Base-by-base conservation (phyloP, 495 filamentous ascomycete genomes). In the Aspergillus conjunctus region DNA sequence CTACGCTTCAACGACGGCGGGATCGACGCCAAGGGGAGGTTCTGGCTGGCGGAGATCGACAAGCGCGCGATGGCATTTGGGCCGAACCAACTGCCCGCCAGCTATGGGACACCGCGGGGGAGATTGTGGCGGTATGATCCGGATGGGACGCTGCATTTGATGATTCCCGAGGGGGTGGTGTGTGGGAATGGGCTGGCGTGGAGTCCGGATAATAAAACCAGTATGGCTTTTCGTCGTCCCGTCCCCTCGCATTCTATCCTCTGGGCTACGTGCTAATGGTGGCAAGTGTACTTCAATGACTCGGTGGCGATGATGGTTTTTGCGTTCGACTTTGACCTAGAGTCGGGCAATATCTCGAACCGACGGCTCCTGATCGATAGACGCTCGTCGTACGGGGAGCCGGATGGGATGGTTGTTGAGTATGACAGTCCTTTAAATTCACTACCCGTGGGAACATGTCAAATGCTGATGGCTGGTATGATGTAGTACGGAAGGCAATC, bases 81-180 rank as follows among this genome's bases (percentile, higher is more conserved):
- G 6, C 41, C 48, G 11, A 58, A 62, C 22, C 41, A 45, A 15
- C 30, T 67, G 3, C 63, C 68, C 10, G 46, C 21, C 0, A 41
- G 41, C 7, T 70, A 70, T 61, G 65, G 65, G 6, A 50, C 31
- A 7, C 66, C 66, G 4, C 64, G 57, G 39, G 66, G 68, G 0
- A 54, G 63, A 33, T 51, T 75, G 7, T 73, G 72, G 72, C 59
- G 72, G 46, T 75, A 70, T 68, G 69, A 73, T 51, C 72, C 71
- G 2, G 70, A 69, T 58, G 68, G 66, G 0, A 64, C 59, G 43
- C 50, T 73, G 20, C 63, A 71, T 61, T 37, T 62, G 51, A 71
- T 71, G 68, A 41, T 64, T 20, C 33, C 45, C 9, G 67, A 61
- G 10, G 66, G 66, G 1, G 49, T 75, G 10, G 44, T 73, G 9